Conservation (phyloP, 1,284 basidiomycete species). For the Pseudozyma flocculosa region DNA sequence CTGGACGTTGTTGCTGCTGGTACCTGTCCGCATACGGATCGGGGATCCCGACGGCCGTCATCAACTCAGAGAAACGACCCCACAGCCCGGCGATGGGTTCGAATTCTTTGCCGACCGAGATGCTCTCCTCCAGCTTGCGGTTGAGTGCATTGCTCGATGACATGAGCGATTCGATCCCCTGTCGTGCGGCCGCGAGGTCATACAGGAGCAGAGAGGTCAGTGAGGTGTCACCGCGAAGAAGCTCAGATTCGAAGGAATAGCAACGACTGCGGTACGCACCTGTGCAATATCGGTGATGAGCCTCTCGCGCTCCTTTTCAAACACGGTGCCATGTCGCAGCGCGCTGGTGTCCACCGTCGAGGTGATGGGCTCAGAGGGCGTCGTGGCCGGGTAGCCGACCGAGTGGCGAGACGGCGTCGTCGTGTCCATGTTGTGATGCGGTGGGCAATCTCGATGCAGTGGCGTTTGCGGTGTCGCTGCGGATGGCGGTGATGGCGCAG, state of each 20-base stretch:
- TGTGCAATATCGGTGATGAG: constrained; percentile 71
- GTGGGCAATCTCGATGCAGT: too few relatives aligned
- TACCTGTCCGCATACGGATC: constrained; percentile 5
- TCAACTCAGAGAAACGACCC: constrained; percentile 77
- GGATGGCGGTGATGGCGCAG: too few relatives aligned
- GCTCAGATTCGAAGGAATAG: too few relatives aligned
- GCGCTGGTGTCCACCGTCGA: neutral
- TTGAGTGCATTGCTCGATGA: constrained; percentile 85
- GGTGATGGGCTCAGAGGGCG: neutral
- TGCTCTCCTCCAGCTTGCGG: constrained; percentile 85
- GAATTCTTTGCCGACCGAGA: constrained; percentile 89
- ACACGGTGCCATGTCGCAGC: constrained; percentile 61
- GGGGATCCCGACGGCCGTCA: constrained; percentile 61
- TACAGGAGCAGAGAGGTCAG: constrained; percentile 1
- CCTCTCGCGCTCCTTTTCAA: constrained; percentile 73
- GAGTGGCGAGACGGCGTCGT: too few relatives aligned
- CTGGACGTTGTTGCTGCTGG: neutral
- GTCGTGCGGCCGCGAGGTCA: neutral
- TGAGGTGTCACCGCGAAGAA: too few relatives aligned
- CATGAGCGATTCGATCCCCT: constrained; percentile 88
- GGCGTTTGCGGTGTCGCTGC: too few relatives aligned
- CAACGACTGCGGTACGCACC: constrained; percentile 61
- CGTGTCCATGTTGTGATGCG: too few relatives aligned
- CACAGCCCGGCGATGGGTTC: constrained; percentile 83
- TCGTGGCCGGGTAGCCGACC: too few relatives aligned